Evolutionary conservation across 768 basidiomycete species (phyloP), one percentile per base, ranked within the genome.

Genomic region (Pulveroboletus sp.): DNA sequence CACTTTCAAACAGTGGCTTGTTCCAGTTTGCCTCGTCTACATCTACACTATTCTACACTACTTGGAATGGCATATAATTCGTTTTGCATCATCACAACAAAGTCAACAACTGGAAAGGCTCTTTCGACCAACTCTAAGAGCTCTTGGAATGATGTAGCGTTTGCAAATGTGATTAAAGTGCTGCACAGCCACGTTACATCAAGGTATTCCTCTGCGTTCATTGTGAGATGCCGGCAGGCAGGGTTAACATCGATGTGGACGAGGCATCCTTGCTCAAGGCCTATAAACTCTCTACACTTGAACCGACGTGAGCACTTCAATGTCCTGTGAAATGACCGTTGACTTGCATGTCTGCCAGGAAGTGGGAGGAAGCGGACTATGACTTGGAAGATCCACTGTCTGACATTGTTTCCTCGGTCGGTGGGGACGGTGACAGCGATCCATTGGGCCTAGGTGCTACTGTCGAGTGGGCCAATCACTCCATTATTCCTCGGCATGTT

Each of bases 301-400:
- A 78, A 32, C 93, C 94, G 30, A 82, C 75, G 89, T 91, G 76
- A 59, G 59, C 51, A n/a, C 45, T n/a, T 46, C 34, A 34, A 49
- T 13, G 31, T 20, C 30, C 20, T n/a, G 4, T 38, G 26, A 14
- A 43, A 31, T 31, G 43, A n/a, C 13, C 19, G n/a, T 42, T 55
- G 43, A 58, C 48, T 31, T 13, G 19, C 39, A 49, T 40, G 17
- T 20, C 29, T 31, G 40, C 42, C 37, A 92, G 91, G 57, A 76
- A 83, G 70, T 96, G 93, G 93, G 91, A 95, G 66, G 87, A 91
- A 44, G 76, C 92, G 3, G 87, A 93, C 62, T 83, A 93, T 70
- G 91, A 94, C 50, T 69, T 83, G 17, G 86, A 87, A 59, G 85
- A 89, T 54, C 80, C 87, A 0, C 68, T 89, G 14, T 85, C 87